Base-by-base conservation (phyloP, 805 yeast genomes). In the Yamadazyma ubonensis region DNA sequence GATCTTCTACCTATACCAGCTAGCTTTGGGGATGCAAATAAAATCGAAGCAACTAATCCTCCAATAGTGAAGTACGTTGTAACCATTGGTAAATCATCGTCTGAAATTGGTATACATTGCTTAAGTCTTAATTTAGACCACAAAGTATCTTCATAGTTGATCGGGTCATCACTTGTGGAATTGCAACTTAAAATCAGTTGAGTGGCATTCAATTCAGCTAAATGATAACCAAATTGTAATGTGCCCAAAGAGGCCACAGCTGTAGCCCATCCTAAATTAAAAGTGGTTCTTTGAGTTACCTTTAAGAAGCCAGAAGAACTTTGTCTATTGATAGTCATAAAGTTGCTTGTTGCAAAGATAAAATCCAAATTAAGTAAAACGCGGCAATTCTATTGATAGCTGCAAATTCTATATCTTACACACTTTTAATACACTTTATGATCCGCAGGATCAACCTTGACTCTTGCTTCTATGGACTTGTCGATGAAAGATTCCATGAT, bases 161-260 rank as follows among this genome's bases (percentile, higher is more conserved):
- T 35, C 26, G 62, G 56, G 4, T 58, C 59, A 4, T 44, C 41
- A 21, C 41, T 44, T 30, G 49, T 46, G 12, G 42, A 34, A 20
- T 48, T 30, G 37, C 71, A 65, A 20, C 65, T 50, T 19, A 65
- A 41, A 17, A 61, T 45, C 17, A 49, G 52, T 32, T 52, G 61
- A 3, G 68, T 61, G 0, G 65, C 69, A 43, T 67, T 67, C 29
- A 67, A 48, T 37, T 60, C 71, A 7, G 71, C 59, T 26, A 67
- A 53, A 47, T 67, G 71, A 47, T 53, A 67, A 3, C 72, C 71
- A 49, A 65, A 65, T 44, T 63, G 68, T 16, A 67, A 46, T 4
- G 71, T 65, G 32, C 70, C 58, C 29, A 65, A 39, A 38, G 67
- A 55, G 10, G 62, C 55, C 9, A 64, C 52, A 15, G 55, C 50